Evolutionary conservation across 176 grass and related monocot genomes (phyloP), one percentile per base, ranked within the genome.

Genomic region (Raddia distichophylla): DNA sequence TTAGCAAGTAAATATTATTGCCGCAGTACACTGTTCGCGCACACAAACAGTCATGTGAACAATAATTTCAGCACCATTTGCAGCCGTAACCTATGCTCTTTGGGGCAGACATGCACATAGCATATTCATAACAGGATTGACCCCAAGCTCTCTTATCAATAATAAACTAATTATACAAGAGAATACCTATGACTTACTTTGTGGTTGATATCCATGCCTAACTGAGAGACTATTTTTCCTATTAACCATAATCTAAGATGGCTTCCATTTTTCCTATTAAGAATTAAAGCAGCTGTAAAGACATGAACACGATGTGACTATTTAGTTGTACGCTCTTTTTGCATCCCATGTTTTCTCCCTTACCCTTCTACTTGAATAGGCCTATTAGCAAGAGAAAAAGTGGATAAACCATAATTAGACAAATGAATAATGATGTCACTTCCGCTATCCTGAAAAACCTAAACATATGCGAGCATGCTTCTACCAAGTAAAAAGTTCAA

Each of bases 151-250:
- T 51, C 7, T 76, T 69, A 5, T 34, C 11, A 54, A 47, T 20
- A 60, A 47, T 10, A 27, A 76, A 59, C 32, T 55, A 45, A 68
- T 22, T 67, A 15, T 71, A 85, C 11, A 77, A 77, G 73, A 77
- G 73, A 22, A 73, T 45, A 11, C 27, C 20, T 56, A 20, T 11
- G 11, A 78, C 13, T 49, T 17, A 73, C 44, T 47, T 55, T 40
- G 34, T 19, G 58, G 73, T 53, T 1, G 20, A 72, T 65, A 35
- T 69, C 52, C 20, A 42, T 19, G 46, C 65, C 17, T 74, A 74
- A 32, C 2, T 49, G 48, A 58, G 64, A 58, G 19, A 47, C 27
- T n/a, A 8, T n/a, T n/a, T n/a, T n/a, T n/a, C n/a, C n/a, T n/a
- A 65, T 4, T 3, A 42, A 60, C 3, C 12, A 19, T n/a, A 57